Base-by-base conservation (phyloP, 1,139 yeast genomes). In the Protomyces inouyei region DNA sequence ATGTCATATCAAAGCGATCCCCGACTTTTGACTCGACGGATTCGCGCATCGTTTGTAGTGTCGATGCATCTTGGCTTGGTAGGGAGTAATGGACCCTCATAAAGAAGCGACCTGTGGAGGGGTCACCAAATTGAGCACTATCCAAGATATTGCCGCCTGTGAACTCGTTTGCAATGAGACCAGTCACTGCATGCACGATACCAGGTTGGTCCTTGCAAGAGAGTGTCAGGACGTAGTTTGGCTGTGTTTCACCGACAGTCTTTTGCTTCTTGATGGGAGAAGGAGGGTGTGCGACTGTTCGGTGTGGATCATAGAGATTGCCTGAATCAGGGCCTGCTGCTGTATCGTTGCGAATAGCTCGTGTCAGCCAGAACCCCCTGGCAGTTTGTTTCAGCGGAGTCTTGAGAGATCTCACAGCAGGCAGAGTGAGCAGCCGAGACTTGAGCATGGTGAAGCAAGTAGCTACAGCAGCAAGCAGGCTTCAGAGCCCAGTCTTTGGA, bases 71-170 rank as follows among this genome's bases (percentile, higher is more conserved):
- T 9, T 37, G 46, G 23, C 9, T 18, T 1, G 63, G 37, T 21
- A 51, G 25, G 3, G 63, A 59, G 35, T 52, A 59, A 16, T 59
- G 63, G 2, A 59, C 63, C 4, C 63, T 52, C 63, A 59, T 59
- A 52, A 59, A 59, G 46, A 59, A 59, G 45, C 54, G 53, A 18
- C 63, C 63, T 5, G 63, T 59, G 3, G 63, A 40, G 2, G 63
- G 57, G 32, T 59, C 63, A 25, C 63, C 63, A 38, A 52, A 59
- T n/a, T 59, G 63, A 3, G 63, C 63, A 35, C 63, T 59, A 21
- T 59, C 63, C 18, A 59, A 28, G n/a, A 59, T 59, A 55, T 59
- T 59, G 35, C 51, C 63, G 10, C 46, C 48, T 21, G 54, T 38
- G 9, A 43, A 43, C 5, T 43, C 25, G 9, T 21, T 21, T n/a